Base-by-base conservation (phyloP, 805 yeast genomes). In the Candida multigemmis region DNA sequence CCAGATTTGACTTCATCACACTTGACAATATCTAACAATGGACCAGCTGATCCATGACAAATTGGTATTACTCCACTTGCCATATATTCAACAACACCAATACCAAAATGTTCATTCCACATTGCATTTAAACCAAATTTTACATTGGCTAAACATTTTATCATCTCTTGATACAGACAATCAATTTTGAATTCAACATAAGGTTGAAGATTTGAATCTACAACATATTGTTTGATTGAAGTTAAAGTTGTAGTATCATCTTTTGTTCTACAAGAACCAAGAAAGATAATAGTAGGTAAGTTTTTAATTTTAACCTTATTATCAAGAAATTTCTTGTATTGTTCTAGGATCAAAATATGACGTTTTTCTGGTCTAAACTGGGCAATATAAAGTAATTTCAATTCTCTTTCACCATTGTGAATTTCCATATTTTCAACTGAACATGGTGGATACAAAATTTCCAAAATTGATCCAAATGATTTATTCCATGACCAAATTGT, bases 51-150 rank as follows among this genome's bases (percentile, higher is more conserved):
- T 4, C 93, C 93, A 53, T 93, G 97, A 3, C 76, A 91, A 3
- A 91, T 57, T 1, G 98, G 96, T 11, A 91, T 72, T 15, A 80
- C 66, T 0, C 96, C 97, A 29, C 81, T 70, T 2, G 89, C 77
- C 57, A 82, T 63, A 48, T 86, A 84, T 52, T 91, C 99, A 6
- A 91, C 98, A 4, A 91, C 89, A 1, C 95, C 89, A 43, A 91
- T 91, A 12, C 99, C 99, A 51, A 91, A 91, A 58, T 91, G 99
- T 59, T 91, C 99, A 54, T 91, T 91, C 98, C 98, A 91, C 99
- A 91, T 91, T 16, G 94, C 86, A 44, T 91, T 89, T 21, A 91
- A 60, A 4, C 98, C 98, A 43, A 73, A 75, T 14, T 75, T 70
- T 3, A 85, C 70, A 9, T 50, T 56, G 8, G 57, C 41, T 18